These are phyloP conservation scores for Talaromyces nanjingensis DNA, from an alignment of 495 filamentous ascomycete species.

Conservation along the genomic window DNA sequence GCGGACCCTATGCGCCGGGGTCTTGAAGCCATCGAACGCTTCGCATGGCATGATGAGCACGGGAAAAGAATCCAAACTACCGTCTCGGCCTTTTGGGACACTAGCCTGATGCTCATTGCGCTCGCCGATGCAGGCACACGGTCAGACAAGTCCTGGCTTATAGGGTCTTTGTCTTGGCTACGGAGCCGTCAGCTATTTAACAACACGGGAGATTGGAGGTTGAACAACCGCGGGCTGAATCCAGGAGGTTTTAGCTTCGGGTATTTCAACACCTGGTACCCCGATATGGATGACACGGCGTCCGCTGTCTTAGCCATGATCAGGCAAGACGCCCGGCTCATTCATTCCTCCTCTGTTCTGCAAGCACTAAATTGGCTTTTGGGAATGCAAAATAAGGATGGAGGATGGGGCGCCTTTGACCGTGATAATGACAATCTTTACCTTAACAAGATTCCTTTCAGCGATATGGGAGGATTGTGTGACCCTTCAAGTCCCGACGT, in stretches of 20 bases:
- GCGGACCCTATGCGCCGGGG: constrained; percentile 8
- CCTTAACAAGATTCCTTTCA: constrained; percentile 35
- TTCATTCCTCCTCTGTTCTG: constrained; percentile 9
- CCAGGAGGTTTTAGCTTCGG: constrained; percentile 30
- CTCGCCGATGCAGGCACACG: constrained; percentile 17
- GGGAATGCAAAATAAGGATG: constrained; percentile 40
- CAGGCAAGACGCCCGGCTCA: constrained; percentile 16
- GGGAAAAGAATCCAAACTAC: constrained; percentile 20
- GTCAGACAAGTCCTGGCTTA: constrained; percentile 5
- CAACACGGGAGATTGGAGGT: constrained; percentile 24
- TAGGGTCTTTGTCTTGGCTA: constrained; percentile 19
- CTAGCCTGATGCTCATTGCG: constrained; percentile 25
- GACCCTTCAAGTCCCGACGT: constrained; percentile 30
- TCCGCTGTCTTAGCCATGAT: constrained; percentile 25
- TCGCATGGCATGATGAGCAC: constrained; percentile 16
- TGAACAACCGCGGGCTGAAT: constrained; percentile 16
- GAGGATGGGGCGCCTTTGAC: constrained; percentile 40
- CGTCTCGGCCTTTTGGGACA: constrained; percentile 30
- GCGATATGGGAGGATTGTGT: constrained; percentile 35
- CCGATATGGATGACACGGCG: constrained; percentile 41
- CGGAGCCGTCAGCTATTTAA: constrained; percentile 19
- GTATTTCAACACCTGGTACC: constrained; percentile 28
- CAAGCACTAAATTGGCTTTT: constrained; percentile 27
- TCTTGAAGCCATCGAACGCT: constrained; percentile 21
- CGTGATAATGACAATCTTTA: constrained; percentile 28